A percentile compares a stretch with the other conserved stretches of the same genome.
These are phyloP conservation scores for Aspergillus fischeri DNA, from an alignment of 2,329 filamentous ascomycete species.

Conservation along the genomic window DNA sequence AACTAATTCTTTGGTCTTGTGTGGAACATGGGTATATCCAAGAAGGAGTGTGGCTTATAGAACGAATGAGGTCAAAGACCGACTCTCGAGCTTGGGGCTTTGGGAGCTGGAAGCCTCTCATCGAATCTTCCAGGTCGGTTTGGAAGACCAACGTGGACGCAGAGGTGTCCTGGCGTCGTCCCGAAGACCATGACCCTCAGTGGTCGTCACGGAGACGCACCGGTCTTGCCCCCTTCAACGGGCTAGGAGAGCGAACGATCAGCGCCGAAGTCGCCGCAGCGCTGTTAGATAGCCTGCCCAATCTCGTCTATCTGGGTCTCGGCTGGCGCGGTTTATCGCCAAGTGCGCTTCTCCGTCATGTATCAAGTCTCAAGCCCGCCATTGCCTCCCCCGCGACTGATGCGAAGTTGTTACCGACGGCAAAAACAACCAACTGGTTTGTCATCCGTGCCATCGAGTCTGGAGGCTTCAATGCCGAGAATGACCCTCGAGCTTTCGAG, in stretches of 20 bases:
- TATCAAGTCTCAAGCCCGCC: conserved; percentile 18
- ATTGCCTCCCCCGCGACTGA: conserved; percentile 8
- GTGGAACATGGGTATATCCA: conserved; percentile 43
- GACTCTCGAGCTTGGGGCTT: conserved; percentile 35
- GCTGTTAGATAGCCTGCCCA: conserved; percentile 51
- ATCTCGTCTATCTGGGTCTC: conserved; percentile 41
- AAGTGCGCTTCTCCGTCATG: conserved; percentile 25
- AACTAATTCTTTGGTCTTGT: conserved; percentile 49
- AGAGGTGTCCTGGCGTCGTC: conserved; percentile 34
- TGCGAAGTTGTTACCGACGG: conserved; percentile 25
- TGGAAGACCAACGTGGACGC: conserved; percentile 32
- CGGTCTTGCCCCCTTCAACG: conserved; percentile 29
- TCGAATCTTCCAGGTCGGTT: conserved; percentile 23
- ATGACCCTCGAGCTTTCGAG: conserved; percentile 43
- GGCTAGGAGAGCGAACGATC: conserved; percentile 47
- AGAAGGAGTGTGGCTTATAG: conserved; percentile 39
- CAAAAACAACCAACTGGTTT: conserved; percentile 33
- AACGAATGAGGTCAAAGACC: conserved; percentile 26
- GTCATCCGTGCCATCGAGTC: conserved; percentile 51
- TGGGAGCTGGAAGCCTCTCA: conserved; percentile 37
- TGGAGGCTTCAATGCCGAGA: conserved; percentile 42
- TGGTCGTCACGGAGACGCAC: conserved; percentile 13
- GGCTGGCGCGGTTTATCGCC: conserved; percentile 27
- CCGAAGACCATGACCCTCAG: conserved; percentile 14
- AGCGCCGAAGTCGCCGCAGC: conserved; percentile 56